Base-by-base conservation (phyloP, 441 rosid genomes). In the Brassica hybrid region DNA sequence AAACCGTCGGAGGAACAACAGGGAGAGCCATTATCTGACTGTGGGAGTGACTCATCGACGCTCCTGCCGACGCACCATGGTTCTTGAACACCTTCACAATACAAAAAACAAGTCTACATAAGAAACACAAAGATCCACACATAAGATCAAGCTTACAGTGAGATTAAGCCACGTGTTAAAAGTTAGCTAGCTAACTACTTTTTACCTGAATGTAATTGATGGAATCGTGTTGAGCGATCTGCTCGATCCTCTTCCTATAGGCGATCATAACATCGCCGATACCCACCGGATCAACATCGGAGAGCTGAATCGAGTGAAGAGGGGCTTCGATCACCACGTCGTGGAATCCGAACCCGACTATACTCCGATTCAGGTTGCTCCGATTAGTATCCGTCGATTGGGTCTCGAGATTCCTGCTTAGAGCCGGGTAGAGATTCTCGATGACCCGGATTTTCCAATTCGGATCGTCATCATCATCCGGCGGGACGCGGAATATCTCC, bases 21-120 rank as follows among this genome's bases (percentile, higher is more conserved):
- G 98, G 98, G 6, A 93, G 88, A 70, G 95, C 91, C 74, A 95
- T 73, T 3, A 93, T 83, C 87, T 95, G 97, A 76, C 91, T 90
- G 78, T 91, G 98, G 6, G 97, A 90, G 73, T 93, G 97, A 83
- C 94, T 95, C 86, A 90, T 43, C 11, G 98, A 91, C 38, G 96
- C 99, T 77, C 98, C 94, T n/a, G 99, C 98, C 12, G 94, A 90
- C 7, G 94, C 91, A 32, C 95, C 91, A 56, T 91, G 89, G 84
- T 93, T 95, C 94, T 95, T 93, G 71, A 95, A 93, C 57, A 95
- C 94, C 99, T 95, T 65, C 5, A 52, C 17, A 71, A 8, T 23
- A 36, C 14, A 21, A 0, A 19, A 19, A 32, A 6, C 36, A 14
- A 16, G 36, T 43, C 6, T n/a, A n/a, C n/a, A n/a, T n/a, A n/a